Conservation (phyloP, 495 filamentous ascomycete genomes). For the Aspergillus incahuasiensis region DNA sequence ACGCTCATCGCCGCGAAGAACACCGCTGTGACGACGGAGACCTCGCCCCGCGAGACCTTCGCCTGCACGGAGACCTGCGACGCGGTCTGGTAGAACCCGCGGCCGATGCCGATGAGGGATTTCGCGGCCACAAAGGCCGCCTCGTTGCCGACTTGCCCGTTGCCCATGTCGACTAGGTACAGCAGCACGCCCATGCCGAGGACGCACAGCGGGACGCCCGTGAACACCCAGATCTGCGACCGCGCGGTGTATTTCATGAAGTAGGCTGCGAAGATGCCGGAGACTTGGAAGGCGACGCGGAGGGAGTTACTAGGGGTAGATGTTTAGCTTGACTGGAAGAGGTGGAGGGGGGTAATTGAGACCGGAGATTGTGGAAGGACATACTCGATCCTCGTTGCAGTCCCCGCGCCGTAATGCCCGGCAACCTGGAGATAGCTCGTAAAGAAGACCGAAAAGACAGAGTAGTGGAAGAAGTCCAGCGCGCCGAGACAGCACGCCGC, state of each 20-base stretch:
- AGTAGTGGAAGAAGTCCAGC: conserved; percentile 25
- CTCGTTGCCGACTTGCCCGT: conserved; percentile 19
- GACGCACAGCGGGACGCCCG: conserved; percentile 21
- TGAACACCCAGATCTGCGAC: conserved; percentile 24
- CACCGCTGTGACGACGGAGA: conserved; percentile 22
- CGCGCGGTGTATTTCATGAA: conserved; percentile 26
- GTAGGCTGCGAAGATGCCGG: conserved; percentile 21
- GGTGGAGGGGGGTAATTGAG: too few relatives aligned
- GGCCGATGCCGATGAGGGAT: conserved; percentile 21
- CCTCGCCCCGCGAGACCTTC: conserved; percentile 17
- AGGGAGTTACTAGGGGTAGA: conserved; percentile 22
- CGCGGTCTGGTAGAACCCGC: conserved; percentile 26
- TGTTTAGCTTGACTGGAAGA: too few relatives aligned
- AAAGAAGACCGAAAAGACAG: conserved; percentile 25
- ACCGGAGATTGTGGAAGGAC: not conserved
- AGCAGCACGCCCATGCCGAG: conserved; percentile 24
- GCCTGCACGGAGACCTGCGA: conserved; percentile 24
- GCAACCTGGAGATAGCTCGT: conserved; percentile 26
- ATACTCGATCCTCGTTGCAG: conserved; percentile 24
- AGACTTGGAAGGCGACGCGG: conserved; percentile 23
- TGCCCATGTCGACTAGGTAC: conserved; percentile 17
- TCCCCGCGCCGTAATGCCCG: conserved; percentile 15
- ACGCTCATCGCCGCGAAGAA: conserved; percentile 27
- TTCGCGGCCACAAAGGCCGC: conserved; percentile 23
- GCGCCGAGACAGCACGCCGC: conserved; percentile 27